Base-by-base conservation (phyloP, 208 protist genomes). In the Trypanosoma melophagium region DNA sequence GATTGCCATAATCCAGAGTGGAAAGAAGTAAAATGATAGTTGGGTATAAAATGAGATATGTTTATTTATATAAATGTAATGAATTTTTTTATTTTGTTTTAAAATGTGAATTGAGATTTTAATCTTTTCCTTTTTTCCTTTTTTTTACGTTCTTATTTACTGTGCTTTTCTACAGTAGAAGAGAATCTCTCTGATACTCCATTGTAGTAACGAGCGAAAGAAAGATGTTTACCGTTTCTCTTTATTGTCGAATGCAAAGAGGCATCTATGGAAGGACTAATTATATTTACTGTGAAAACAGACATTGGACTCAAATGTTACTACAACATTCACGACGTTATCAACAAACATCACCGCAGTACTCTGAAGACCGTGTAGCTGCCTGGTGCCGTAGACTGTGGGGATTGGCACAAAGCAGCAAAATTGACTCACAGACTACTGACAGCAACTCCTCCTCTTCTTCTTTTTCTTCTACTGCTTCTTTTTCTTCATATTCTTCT, bases 361-460 rank as follows among this genome's bases (percentile, higher is more conserved):
- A 77, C 22, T 77, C 66, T 10, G 86, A 90, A 47, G 82, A 85
- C 16, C 86, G 86, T 53, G 60, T 92, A 58, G 69, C 83, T 1
- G 81, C 60, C 35, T 93, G 87, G 87, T 93, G 81, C 54, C 78
- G 79, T 13, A 77, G 83, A 16, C 74, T 93, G 49, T 93, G 87
- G 87, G 77, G 67, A 40, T 65, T 93, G 24, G 65, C 65, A 1
- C 52, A 75, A 54, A 19, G 53, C 57, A 16, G 69, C 47, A 40
- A 22, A 24, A 22, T 47, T 22, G 31, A 50, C 17, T n/a, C 9
- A n/a, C 9, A 47, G 9, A 14, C 16, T 47, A 47, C 16, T 47
- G 10, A 10, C 16, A n/a, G 16, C 16, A 47, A 47, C 8, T 12
- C 9, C 9, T 8, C 13, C 10, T n/a, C 19, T 25, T 55, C 22